phyloP scores from a whole-genome alignment of 2,329 filamentous ascomycete species.

The Furcasterigmium furcatum region DNA sequence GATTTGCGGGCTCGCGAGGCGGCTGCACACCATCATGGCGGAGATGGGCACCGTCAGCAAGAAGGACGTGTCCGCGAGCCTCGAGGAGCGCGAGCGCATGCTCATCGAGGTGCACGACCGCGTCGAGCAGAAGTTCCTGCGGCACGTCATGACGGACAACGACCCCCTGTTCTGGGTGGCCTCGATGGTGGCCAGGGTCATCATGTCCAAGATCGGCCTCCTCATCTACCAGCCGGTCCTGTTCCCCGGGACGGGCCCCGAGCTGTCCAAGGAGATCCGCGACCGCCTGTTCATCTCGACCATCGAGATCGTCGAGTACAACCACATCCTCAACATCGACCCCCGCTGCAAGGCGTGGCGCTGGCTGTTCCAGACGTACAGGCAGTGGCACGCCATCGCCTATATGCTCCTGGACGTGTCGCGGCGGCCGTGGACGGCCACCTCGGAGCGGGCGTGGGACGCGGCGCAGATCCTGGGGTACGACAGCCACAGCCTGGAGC shows the following conservation, averaged over 20 bases:
- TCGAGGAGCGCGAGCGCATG: slow-evolving; percentile 36
- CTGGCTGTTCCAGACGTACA: slow-evolving; percentile 49
- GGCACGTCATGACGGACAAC: slow-evolving; percentile 38
- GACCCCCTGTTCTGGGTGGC: slow-evolving; percentile 64
- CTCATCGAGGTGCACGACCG: slow-evolving; percentile 49
- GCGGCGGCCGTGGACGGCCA: slow-evolving; percentile 44
- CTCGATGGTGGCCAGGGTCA: slow-evolving; percentile 64
- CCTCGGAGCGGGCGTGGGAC: slow-evolving; percentile 48
- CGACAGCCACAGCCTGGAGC: slow-evolving; percentile 34
- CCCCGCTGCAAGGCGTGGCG: slow-evolving; percentile 39
- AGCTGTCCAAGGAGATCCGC: slow-evolving; percentile 58
- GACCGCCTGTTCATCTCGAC: slow-evolving; percentile 70
- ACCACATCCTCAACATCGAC: slow-evolving; percentile 62
- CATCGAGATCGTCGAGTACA: slow-evolving; percentile 71
- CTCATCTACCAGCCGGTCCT: slow-evolving; percentile 74
- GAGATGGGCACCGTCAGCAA: slow-evolving; percentile 25
- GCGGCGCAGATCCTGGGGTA: slow-evolving; percentile 34
- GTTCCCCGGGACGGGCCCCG: slow-evolving; percentile 52
- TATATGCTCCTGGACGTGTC: slow-evolving; percentile 44
- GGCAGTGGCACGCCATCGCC: slow-evolving; percentile 48
- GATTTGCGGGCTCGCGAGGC: slow-evolving; percentile 37
- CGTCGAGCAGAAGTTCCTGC: slow-evolving; percentile 53
- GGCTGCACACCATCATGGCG: slow-evolving; percentile 27
- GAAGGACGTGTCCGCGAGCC: slow-evolving; percentile 20
- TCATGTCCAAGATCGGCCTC: slow-evolving; percentile 76